Conservation (phyloP, 2,329 filamentous ascomycete genomes). For the Epicoccum nigrum region DNA sequence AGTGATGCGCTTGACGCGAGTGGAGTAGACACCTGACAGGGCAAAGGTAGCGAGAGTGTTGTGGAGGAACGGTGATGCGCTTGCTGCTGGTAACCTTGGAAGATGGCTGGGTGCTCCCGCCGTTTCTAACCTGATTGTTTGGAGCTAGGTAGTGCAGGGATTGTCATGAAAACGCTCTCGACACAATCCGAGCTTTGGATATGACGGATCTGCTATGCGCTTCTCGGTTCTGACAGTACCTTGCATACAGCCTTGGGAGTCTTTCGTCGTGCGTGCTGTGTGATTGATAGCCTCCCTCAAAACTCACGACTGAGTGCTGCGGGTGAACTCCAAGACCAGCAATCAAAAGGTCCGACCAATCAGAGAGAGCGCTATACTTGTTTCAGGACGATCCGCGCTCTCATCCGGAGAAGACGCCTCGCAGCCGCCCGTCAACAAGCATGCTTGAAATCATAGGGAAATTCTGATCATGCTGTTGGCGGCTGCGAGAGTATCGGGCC, state of each 20-base stretch:
- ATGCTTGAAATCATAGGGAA: conserved; percentile 10
- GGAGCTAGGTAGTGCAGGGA: conserved; percentile 15
- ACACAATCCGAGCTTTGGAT: conserved; percentile 17
- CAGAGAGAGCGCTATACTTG: conserved; percentile 3
- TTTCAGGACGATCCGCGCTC: conserved; percentile 16
- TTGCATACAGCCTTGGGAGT: too few species aligned
- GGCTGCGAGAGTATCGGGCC: background rate
- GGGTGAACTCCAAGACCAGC: background rate
- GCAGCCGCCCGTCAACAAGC: conserved; percentile 3
- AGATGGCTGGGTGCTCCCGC: conserved; percentile 16
- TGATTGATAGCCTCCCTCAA: too few species aligned
- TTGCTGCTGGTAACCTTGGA: conserved; percentile 17
- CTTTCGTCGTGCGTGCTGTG: too few species aligned
- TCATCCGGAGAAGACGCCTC: conserved; percentile 1
- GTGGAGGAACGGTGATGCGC: conserved; percentile 29
- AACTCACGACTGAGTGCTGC: too few species aligned
- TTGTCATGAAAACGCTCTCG: conserved; percentile 20
- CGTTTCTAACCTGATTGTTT: conserved; percentile 13
- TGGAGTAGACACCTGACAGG: conserved; percentile 16
- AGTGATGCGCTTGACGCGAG: conserved; percentile 19
- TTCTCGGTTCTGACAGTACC: background rate
- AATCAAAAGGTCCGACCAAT: conserved; percentile 10
- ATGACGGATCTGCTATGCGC: background rate
- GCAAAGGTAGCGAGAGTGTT: conserved; percentile 23
- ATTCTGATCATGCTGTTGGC: background rate